Base-by-base conservation (phyloP, 169 alveolate genomes). In the Perkinsus marinus region DNA sequence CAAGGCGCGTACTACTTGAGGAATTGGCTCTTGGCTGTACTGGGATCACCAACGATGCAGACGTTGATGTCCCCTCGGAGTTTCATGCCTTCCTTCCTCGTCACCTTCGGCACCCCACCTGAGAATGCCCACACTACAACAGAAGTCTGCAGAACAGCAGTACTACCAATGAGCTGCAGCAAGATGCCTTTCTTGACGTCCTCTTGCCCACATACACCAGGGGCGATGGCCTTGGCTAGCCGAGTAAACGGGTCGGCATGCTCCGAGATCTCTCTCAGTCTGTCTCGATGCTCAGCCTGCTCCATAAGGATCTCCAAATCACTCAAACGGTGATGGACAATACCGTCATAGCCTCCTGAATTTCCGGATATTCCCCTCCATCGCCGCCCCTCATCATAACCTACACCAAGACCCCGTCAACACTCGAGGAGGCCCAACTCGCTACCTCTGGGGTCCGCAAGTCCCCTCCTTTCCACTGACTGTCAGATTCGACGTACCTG, bases 31-130 rank as follows among this genome's bases (percentile, higher is more conserved):
- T 98, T 98, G 0, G 99, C 99, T n/a, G 99, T 98, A 36, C 99
- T 96, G 6, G 99, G 99, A 93, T 98, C 99, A 7, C 99, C 99
- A n/a, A 98, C 99, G 39, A 98, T 94, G 93, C 99, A 98, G 94
- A 98, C 95, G 93, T 98, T 98, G 22, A 98, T 96, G 93, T 98
- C 99, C 91, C 99, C 99, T 95, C 99, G 96, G 39, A 97, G 92
- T 91, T 97, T 57, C 79, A 57, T 57, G 34, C 79, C 79, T 16
- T 57, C 79, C 34, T 57, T 57, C 79, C 79, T 57, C 36, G 79
- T 57, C 79, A 57, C 79, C 79, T 57, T 57, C 0, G 79, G 79
- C 7, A 57, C 79, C 22, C 79, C 79, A 16, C 79, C 79, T 57
- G 79, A 57, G 37, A 16, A 2, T 26, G 22, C 22, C 34, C 30